phyloP scores from a whole-genome alignment of 2,329 filamentous ascomycete genomes.

The Albifimbria verrucaria region DNA sequence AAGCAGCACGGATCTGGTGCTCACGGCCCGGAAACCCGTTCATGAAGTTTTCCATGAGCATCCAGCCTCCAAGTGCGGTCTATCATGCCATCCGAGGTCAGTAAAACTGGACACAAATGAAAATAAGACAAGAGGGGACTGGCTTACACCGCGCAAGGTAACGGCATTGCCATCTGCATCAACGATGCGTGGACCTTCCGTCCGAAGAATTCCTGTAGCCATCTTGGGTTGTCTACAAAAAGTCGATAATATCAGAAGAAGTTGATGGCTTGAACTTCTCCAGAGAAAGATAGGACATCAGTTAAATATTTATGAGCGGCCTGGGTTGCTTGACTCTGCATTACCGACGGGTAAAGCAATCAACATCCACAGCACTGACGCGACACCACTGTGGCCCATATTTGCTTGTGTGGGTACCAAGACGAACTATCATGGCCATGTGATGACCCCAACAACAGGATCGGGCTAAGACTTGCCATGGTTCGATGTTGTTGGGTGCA shows the following conservation, averaged over 20 bases:
- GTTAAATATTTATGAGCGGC: not conserved
- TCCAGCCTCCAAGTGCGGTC: constrained; percentile 24
- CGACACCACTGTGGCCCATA: not conserved
- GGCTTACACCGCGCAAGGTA: constrained; percentile 32
- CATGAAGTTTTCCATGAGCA: constrained; percentile 60
- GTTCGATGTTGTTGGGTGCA: constrained; percentile 1
- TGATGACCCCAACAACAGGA: no score
- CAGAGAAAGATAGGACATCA: not conserved
- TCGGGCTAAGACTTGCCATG: not conserved
- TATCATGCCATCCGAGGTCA: constrained; percentile 2
- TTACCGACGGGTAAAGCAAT: no score
- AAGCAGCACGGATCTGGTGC: constrained; percentile 48
- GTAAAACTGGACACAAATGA: no score
- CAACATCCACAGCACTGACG: not conserved
- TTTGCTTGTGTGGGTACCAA: no score
- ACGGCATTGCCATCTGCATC: constrained; percentile 39
- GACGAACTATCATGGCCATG: no score
- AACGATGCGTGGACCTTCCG: constrained; percentile 32
- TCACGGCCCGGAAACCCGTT: constrained; percentile 58
- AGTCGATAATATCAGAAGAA: not conserved
- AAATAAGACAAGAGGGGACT: not conserved
- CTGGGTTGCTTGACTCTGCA: not conserved
- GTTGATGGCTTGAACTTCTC: not conserved
- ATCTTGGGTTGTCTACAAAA: not conserved
- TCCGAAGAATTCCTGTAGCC: constrained; percentile 17